Conservation (phyloP, 352 stramenopile genomes). For the Phytophthora capsici region DNA sequence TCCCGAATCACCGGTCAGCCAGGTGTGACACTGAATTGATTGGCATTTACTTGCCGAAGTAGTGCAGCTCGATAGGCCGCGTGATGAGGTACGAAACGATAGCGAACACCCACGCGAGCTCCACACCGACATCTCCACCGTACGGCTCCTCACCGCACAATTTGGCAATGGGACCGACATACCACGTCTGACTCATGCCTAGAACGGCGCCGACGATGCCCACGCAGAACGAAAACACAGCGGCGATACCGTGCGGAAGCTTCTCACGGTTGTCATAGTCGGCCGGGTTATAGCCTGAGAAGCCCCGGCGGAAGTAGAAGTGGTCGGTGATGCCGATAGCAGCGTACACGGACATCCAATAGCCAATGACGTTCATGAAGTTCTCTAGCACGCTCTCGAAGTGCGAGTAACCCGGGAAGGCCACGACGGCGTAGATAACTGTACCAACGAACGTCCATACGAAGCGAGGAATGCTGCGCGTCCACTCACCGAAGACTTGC, state of each 20-base stretch:
- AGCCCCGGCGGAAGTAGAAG: slow-evolving; percentile 54
- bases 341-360: slow-evolving; percentile 54
- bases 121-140: slow-evolving; percentile 46
- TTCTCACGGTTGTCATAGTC: slow-evolving; percentile 53
- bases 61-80: slow-evolving; percentile 49
- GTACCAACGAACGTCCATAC: slow-evolving; percentile 49
- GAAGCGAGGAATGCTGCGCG: slow-evolving; percentile 39
- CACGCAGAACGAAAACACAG: slow-evolving; percentile 50
- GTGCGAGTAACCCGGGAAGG: slow-evolving; percentile 46
- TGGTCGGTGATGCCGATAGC: slow-evolving; percentile 45
- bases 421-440: slow-evolving; percentile 45
- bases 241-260: slow-evolving; percentile 45
- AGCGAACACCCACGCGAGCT: slow-evolving; percentile 45
- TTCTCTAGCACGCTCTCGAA: slow-evolving; percentile 54
- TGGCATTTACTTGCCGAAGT: slow-evolving; percentile 39
- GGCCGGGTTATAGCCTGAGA: slow-evolving; percentile 48
- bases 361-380: slow-evolving; percentile 65
- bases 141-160: slow-evolving; percentile 36
- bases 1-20: slow-evolving; percentile 6
- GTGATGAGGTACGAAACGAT: slow-evolving; percentile 46
- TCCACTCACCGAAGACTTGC: slow-evolving; percentile 50
- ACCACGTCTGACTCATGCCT: slow-evolving; percentile 63
- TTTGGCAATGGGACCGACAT: slow-evolving; percentile 45
- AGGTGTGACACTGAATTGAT: background rate
- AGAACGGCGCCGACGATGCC: slow-evolving; percentile 42